Conservation (phyloP, 2,329 filamentous ascomycete genomes). For the Didymella sp. region DNA sequence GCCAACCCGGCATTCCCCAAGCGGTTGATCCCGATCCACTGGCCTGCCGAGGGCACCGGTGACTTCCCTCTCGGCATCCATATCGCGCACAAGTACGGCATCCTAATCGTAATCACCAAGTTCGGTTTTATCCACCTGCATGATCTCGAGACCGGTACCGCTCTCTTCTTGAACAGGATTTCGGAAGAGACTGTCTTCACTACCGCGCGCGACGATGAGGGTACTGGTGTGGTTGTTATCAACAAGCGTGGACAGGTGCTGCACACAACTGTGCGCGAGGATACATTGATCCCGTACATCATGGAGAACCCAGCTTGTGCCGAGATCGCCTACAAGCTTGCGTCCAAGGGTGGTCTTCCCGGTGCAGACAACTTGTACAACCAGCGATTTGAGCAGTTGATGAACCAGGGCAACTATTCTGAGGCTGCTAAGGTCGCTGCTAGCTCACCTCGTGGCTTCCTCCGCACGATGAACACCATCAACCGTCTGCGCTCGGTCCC, state of each 20-base stretch:
- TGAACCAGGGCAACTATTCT: slow-evolving; percentile 78
- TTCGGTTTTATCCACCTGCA: slow-evolving; percentile 99
- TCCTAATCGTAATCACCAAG: slow-evolving; percentile 97
- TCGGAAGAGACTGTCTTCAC: slow-evolving; percentile 99
- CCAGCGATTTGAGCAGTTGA: slow-evolving; percentile 88
- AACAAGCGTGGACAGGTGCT: slow-evolving; percentile 98
- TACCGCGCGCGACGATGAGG: slow-evolving; percentile 82
- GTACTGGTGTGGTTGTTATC: slow-evolving; percentile 88
- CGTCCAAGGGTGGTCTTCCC: slow-evolving; percentile 89
- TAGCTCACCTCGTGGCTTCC: slow-evolving; percentile 93
- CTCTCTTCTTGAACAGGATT: slow-evolving; percentile 99
- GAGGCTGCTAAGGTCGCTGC: slow-evolving; percentile 96
- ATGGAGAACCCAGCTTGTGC: slow-evolving; percentile 96
- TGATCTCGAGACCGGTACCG: slow-evolving; percentile 92
- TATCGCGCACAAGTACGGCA: slow-evolving; percentile 93
- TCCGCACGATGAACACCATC: slow-evolving; percentile 93
- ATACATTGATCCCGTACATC: slow-evolving; percentile 89
- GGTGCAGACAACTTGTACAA: slow-evolving; percentile 94
- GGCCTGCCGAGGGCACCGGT: slow-evolving; percentile 91
- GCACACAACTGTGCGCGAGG: slow-evolving; percentile 91
- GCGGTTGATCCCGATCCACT: slow-evolving; percentile 97
- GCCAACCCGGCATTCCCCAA: slow-evolving; percentile 90
- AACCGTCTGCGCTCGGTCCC: slow-evolving; percentile 92
- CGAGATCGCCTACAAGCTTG: slow-evolving; percentile 92
- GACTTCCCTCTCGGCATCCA: slow-evolving; percentile 99